These are phyloP conservation scores for Entomortierella parvispora DNA, from an alignment of 192 early-diverging fungal species.

Conservation along the genomic window DNA sequence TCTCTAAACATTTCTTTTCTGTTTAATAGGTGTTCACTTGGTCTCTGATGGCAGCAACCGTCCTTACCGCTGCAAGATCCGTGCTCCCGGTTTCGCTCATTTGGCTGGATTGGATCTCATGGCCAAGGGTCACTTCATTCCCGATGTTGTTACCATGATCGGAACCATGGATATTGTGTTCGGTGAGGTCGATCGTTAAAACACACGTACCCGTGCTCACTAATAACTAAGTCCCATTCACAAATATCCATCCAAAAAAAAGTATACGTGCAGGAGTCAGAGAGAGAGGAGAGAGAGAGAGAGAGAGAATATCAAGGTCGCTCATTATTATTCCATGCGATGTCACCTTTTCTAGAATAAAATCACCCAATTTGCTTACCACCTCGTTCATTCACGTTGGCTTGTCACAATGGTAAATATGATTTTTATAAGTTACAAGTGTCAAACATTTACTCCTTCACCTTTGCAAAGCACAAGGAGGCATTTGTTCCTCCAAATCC, in stretches of 20 bases:
- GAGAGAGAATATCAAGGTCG: neutral
- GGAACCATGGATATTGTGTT: constrained; percentile 99
- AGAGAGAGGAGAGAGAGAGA: neutral
- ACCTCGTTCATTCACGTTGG: neutral
- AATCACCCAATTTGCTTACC: constrained; percentile 7
- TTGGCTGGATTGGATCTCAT: constrained; percentile 91
- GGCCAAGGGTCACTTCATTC: constrained; percentile 90
- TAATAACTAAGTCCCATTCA: no score
- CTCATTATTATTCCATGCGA: constrained; percentile 4
- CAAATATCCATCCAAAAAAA: neutral
- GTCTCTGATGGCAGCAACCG: constrained; percentile 93
- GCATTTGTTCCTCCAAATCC: constrained; percentile 92
- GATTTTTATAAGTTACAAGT: neutral
- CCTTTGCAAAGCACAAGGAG: constrained; percentile 72
- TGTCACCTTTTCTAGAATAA: constrained; percentile 27
- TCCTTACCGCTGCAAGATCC: constrained; percentile 98
- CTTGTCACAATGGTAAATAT: no score
- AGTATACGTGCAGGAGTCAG: no score
- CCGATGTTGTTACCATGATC: constrained; percentile 96
- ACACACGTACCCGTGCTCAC: neutral
- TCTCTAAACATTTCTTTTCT: neutral
- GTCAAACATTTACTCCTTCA: constrained; percentile 24
- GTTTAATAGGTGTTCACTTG: constrained; percentile 73
- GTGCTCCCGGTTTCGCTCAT: constrained; percentile 96
- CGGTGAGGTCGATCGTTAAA: constrained; percentile 89